Base-by-base conservation (phyloP, 768 basidiomycete species). In the Zangia roseola region DNA sequence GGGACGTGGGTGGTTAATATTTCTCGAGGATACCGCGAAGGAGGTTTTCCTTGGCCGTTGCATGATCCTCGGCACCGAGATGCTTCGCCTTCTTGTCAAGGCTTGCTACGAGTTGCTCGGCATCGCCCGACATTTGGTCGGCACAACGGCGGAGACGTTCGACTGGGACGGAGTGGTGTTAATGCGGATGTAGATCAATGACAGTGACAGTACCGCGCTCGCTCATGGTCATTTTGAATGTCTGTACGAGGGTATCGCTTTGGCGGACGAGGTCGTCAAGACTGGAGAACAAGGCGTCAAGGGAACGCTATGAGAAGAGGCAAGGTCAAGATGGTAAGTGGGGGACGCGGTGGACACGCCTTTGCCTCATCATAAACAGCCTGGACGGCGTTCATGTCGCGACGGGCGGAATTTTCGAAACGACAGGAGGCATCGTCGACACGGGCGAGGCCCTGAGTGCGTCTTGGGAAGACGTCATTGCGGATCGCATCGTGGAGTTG, bases 371-470 rank as follows among this genome's bases (percentile, higher is more conserved):
- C 45, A 48, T 74, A 74, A 24, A 69, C 65, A 10, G 68, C 58
- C 53, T 67, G 68, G 17, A 79, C 48, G 19, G 74, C 70, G 46
- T 74, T 69, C 49, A 79, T 67, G 50, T 79, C 76, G 28, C 65
- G 68, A 25, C 78, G 67, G 14, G 69, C 65, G 16, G 73, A 58
- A 1, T 61, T 57, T 59, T 88, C 86, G 41, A 77, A 65, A 10
- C 69, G 70, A 58, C 79, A 80, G 62, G 81, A 77, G 19, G 74
- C 78, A 16, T 74, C 72, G 59, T 85, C 77, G 65, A 86, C 80
- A 6, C 68, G 61, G 10, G 79, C 62, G 30, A 86, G 61, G 7
- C 79, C 83, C 4, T 63, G 63, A 1, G 61, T 53, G 23, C 64
- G 65, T 14, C 57, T 50, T 0, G 68, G 50, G 41, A 72, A 63